Evolutionary conservation across 345 rosid species (phyloP).

Genomic region (Citrus glauca): DNA sequence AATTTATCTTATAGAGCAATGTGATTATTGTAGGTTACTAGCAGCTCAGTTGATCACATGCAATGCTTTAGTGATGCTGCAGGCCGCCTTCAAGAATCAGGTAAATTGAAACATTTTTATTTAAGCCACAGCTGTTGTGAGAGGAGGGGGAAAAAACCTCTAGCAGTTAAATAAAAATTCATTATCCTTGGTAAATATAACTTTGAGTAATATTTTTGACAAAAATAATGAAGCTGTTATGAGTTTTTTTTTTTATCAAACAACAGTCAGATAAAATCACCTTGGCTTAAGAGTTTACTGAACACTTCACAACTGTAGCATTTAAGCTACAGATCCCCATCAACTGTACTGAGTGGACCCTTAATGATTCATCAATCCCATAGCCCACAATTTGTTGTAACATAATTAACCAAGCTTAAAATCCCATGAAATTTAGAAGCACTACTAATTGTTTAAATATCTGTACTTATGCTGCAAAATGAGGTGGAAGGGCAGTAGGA

Average conservation of each 20-base stretch:
- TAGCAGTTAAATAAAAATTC: no score
- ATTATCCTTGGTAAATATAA: no score
- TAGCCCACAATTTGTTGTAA: neutral
- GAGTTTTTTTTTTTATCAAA: no score
- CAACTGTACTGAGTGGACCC: no score
- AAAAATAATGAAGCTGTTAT: no score
- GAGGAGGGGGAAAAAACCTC: no score
- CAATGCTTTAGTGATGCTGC: conserved; percentile 77
- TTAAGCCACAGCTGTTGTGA: no score
- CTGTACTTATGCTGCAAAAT: conserved; percentile 1
- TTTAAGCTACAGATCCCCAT: no score
- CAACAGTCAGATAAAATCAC: no score
- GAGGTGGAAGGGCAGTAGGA: neutral
- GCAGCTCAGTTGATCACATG: conserved; percentile 77
- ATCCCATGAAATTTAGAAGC: neutral
- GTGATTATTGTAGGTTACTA: conserved; percentile 47
- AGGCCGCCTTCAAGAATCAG: conserved; percentile 77
- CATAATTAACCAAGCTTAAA: neutral
- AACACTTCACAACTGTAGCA: no score
- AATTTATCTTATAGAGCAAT: neutral
- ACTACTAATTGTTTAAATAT: neutral
- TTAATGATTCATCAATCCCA: neutral
- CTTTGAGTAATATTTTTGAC: no score
- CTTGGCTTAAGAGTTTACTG: no score
- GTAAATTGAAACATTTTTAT: conserved; percentile 23